Conservation (phyloP, 2,329 filamentous ascomycete genomes). For the Esteya vermicola region DNA sequence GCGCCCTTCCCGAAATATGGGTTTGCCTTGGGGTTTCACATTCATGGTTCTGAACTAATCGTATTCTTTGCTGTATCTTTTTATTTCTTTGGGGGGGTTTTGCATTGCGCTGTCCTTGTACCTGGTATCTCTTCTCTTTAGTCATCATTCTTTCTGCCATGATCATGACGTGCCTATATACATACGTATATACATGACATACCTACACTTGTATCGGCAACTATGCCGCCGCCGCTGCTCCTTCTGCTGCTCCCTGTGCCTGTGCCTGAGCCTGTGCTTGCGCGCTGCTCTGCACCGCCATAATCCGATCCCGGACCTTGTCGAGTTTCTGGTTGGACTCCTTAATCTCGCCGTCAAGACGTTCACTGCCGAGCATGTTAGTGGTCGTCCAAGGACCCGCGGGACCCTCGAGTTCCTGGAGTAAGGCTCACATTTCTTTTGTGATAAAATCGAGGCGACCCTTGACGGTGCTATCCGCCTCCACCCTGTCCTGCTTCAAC, state of each 20-base stretch:
- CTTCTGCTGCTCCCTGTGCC: too few relatives aligned
- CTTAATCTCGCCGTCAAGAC: slow-evolving; percentile 36
- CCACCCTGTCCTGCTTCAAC: slow-evolving; percentile 83
- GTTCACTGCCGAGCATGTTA: slow-evolving; percentile 10
- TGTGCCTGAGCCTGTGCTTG: slow-evolving; percentile 23
- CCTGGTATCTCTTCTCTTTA: not conserved
- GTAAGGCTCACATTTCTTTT: slow-evolving; percentile 63
- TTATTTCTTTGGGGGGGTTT: not conserved
- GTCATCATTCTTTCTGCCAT: not conserved
- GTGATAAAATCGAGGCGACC: slow-evolving; percentile 83
- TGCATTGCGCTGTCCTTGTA: too few relatives aligned
- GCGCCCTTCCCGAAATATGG: slow-evolving; percentile 20
- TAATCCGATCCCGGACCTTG: slow-evolving; percentile 45
- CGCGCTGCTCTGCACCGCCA: slow-evolving; percentile 36
- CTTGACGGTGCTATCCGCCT: slow-evolving; percentile 83
- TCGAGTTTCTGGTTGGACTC: slow-evolving; percentile 42
- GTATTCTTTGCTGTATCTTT: not conserved
- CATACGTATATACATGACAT: not conserved
- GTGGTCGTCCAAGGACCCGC: not conserved
- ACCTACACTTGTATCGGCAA: too few relatives aligned
- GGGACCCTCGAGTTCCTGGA: not conserved
- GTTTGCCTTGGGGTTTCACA: slow-evolving; percentile 21
- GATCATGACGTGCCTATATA: not conserved
- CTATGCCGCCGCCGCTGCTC: too few relatives aligned
- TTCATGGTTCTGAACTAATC: slow-evolving; percentile 22